These are phyloP conservation scores for Sclerotinia sclerotiorum DNA, from an alignment of 2,329 filamentous ascomycete genomes.

Conservation along the genomic window DNA sequence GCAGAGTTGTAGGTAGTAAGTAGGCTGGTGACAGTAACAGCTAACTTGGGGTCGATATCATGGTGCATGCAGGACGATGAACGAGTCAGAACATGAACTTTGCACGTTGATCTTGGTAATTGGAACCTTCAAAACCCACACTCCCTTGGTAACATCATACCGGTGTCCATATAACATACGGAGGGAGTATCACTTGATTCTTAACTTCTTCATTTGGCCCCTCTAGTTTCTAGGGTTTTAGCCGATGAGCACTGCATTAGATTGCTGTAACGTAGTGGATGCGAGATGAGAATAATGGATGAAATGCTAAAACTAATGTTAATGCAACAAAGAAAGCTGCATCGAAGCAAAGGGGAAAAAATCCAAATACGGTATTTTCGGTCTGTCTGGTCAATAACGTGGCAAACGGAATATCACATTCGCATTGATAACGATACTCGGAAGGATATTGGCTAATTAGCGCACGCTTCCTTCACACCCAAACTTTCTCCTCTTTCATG, in stretches of 20 bases:
- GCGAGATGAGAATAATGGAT: background rate
- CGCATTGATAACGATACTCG: constrained; percentile 8
- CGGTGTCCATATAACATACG: background rate
- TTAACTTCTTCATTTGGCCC: background rate
- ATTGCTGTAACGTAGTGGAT: constrained; percentile 3
- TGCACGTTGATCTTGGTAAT: constrained; percentile 15
- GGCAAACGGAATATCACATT: background rate
- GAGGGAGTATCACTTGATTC: background rate
- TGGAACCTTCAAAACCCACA: constrained; percentile 9
- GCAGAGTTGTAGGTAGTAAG: background rate
- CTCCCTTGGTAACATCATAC: background rate
- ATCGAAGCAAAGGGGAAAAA: background rate
- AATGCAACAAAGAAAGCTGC: background rate
- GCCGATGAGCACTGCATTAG: constrained; percentile 10
- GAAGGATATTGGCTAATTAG: background rate
- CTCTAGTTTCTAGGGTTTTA: constrained; percentile 15
- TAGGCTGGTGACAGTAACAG: background rate
- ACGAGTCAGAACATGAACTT: constrained; percentile 22
- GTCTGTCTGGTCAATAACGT: background rate
- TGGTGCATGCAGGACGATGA: background rate
- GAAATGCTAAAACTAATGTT: background rate
- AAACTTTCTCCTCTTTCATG: constrained; percentile 5
- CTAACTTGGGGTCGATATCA: background rate
- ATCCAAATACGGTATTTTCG: background rate
- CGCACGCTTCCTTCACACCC: background rate